Base-by-base conservation (phyloP, 164 flowering plant species). In the Liriodendron chinense region DNA sequence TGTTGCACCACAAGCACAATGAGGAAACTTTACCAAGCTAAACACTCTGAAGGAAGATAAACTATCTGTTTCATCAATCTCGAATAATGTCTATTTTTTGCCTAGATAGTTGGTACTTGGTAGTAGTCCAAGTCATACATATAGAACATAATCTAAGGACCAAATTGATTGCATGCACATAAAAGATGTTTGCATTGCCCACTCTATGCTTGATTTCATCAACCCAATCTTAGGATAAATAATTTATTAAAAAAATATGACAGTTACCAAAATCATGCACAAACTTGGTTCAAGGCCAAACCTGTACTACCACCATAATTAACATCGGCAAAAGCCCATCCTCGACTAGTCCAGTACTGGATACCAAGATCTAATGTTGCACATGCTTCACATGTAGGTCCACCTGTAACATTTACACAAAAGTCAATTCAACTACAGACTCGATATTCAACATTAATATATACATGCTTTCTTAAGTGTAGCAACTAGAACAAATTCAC, bases 301-400 rank as follows among this genome's bases (percentile, higher is more conserved):
- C 99, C 99, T 68, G 97, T 86, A 87, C 99, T 96, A 82, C 99
- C 99, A 74, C 98, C 97, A 80, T 96, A 96, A 72, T 96, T 96
- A 61, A 96, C 99, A 89, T 94, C 99, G 75, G 89, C 97, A 86
- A 88, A 88, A 56, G 95, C 99, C 98, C 99, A 96, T 65, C 99
- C 99, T 22, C 99, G 87, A 83, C 99, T 96, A 59, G 99, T 96
- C 99, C 97, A 94, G 76, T 90, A 96, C 81, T 96, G 99, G 78
- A 94, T 81, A 72, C 86, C 89, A 72, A 92, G 85, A 79, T 92
- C 88, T 78, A 96, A 85, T 50, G 75, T 82, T 79, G 93, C 97
- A 75, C 87, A 96, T 57, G 98, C 48, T 84, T 96, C 99, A 69
- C 79, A 73, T 67, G 99, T 94, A 16, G 99, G 99, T 7, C 99